Evolutionary conservation across 2,329 filamentous ascomycete genomes (phyloP), one percentile per base, ranked within the genome.

Genomic region (Neodidymelliopsis sp.): DNA sequence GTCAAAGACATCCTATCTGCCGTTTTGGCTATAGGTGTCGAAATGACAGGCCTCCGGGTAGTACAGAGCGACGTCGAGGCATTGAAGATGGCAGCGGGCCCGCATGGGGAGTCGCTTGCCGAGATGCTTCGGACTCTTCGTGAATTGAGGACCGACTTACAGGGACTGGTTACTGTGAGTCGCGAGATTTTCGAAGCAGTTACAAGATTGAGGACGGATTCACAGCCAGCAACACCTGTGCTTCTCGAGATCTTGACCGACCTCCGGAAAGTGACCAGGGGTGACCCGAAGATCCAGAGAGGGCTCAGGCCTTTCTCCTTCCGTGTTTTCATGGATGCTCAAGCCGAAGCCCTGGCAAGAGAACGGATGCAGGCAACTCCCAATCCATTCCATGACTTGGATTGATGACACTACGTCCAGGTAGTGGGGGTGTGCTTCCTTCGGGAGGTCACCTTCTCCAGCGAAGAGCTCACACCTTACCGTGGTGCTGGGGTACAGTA

Each of bases 361-460:
- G 41, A 54, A 51, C 33, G 45, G 50, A 47, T 31, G 29, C 51
- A 51, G 47, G 51, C 51, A 51, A 50, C 12, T 28, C 27, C 51
- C 46, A 51, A 19, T 54, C 42, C 47, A 50, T 42, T 48, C 47
- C 47, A 20, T 34, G 51, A 54, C 16, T 51, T 51, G 51, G 51
- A 54, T 27, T 51, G 47, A 54, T 54, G 51, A 54, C 29, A 37
- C 31, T 31, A 37, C 45, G 22, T 33, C 28, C 18, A 31, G 45
- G 45, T 30, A 31, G 36, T 42, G 36, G 45, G 45, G 38, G 27
- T 36, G 23, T 39, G 4, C 36, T 41, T 24, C 42, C 40, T 24
- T 24, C 20, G 20, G 45, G 29, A 16, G 30, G 30, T 37, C 29
- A 31, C 28, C 45, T 29, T 42, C 45, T 30, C 38, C 45, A 49